Conservation (phyloP, 2,329 filamentous ascomycete genomes). For the Verticillium longisporum region DNA sequence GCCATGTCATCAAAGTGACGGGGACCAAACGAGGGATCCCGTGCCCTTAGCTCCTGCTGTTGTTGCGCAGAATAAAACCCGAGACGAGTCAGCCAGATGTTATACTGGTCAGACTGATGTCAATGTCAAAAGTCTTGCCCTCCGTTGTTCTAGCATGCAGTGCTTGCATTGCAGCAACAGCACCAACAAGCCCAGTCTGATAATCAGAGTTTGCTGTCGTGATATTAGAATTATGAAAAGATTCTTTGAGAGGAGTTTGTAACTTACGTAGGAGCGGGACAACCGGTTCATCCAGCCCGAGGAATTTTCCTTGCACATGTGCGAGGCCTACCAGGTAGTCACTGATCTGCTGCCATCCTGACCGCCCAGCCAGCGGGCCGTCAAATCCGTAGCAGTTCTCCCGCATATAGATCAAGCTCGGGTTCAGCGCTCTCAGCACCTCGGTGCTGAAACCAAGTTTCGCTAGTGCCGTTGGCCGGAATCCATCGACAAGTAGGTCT, state of each 20-base stretch:
- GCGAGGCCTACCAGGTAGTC: constrained; percentile 28
- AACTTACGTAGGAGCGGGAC: constrained; percentile 14
- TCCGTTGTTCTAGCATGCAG: constrained; percentile 12
- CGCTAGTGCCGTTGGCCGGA: constrained; percentile 23
- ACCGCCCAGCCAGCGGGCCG: constrained; percentile 21
- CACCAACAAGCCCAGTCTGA: constrained; percentile 15
- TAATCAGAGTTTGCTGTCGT: constrained; percentile 16
- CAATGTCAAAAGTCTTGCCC: constrained; percentile 14
- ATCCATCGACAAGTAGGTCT: constrained; percentile 26
- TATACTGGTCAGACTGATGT: constrained; percentile 18
- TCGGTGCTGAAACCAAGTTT: constrained; percentile 20
- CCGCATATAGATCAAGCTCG: constrained; percentile 23
- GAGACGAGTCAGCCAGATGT: constrained; percentile 17
- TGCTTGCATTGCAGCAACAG: constrained; percentile 12
- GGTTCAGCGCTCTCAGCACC: constrained; percentile 8
- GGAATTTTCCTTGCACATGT: constrained; percentile 28
- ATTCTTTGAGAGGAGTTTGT: too few species aligned
- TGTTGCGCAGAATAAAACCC: constrained; percentile 13
- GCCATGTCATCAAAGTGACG: constrained; percentile 16
- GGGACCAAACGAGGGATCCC: constrained; percentile 10
- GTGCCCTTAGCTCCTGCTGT: constrained; percentile 6
- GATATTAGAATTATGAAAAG: neutral
- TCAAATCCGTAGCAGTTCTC: constrained; percentile 30
- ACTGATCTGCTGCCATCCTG: constrained; percentile 30
- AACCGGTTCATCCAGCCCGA: constrained; percentile 22